Conservation (phyloP, 352 stramenopile genomes). For the Phytophthora pisi region DNA sequence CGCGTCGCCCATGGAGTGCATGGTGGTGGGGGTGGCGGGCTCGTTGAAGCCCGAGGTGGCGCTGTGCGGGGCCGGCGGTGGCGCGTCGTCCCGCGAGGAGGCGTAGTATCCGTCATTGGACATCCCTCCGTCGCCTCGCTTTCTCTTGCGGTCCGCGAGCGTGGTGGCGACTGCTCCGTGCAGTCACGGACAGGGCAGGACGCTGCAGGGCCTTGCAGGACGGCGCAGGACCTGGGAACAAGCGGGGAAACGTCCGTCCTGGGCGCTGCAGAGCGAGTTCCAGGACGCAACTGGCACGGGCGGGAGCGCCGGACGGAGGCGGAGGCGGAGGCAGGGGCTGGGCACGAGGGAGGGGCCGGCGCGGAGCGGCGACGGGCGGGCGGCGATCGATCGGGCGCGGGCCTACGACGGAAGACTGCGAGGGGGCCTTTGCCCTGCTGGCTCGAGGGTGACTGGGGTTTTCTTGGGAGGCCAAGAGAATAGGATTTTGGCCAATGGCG, state of each 20-base stretch:
- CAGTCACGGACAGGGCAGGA: conserved; percentile 24
- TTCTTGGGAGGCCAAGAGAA: conserved; percentile 1
- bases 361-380: background rate
- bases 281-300: background rate
- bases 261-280: background rate
- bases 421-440: conserved; percentile 18
- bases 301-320: background rate
- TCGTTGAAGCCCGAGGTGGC: conserved; percentile 31
- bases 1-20: conserved; percentile 24
- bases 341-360: background rate
- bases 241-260: conserved; percentile 14
- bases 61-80: conserved; percentile 36
- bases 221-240: background rate
- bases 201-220: conserved; percentile 6
- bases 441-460: conserved; percentile 3
- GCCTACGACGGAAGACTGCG: conserved; percentile 6
- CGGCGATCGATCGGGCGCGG: conserved; percentile 11
- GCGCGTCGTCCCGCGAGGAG: conserved; percentile 44
- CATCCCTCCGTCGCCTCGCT: conserved; percentile 63
- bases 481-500: conserved; percentile 19
- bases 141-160: conserved; percentile 61
- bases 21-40: conserved; percentile 20
- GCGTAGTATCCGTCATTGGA: conserved; percentile 68
- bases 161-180: conserved; percentile 36
- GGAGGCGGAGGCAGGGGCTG: background rate